Conservation (phyloP, 352 stramenopile genomes). For the Aphanomyces cochlioides region DNA sequence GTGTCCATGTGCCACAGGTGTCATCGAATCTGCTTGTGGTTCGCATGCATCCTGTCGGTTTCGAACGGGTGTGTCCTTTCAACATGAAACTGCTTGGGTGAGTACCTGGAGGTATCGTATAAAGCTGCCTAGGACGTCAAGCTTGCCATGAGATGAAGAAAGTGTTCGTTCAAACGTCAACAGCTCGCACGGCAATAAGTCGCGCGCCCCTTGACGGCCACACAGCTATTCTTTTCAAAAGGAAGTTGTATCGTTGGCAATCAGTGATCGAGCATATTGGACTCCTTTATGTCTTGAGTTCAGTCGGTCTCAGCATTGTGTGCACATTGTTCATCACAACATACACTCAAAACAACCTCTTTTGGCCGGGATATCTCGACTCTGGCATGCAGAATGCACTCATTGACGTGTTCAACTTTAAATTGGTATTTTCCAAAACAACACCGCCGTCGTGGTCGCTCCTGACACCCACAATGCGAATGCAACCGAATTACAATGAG, state of each 20-base stretch:
- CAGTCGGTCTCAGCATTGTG: slow-evolving; percentile 4
- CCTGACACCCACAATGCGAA: background rate
- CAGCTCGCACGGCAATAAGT: too few relatives aligned
- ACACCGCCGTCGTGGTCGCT: background rate
- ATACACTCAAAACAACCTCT: slow-evolving; percentile 18
- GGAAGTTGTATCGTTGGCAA: background rate
- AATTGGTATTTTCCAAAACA: slow-evolving; percentile 1
- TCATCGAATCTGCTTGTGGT: too few relatives aligned
- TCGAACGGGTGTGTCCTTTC: too few relatives aligned
- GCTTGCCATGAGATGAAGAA: too few relatives aligned
- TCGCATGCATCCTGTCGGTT: too few relatives aligned
- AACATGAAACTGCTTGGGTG: too few relatives aligned
- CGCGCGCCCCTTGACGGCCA: too few relatives aligned
- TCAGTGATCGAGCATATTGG: background rate
- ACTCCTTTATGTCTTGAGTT: background rate
- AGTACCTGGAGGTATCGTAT: too few relatives aligned
- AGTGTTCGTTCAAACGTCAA: too few relatives aligned
- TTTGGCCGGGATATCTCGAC: slow-evolving; percentile 2
- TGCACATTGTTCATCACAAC: background rate
- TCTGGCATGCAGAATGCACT: background rate
- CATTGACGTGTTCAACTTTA: slow-evolving; percentile 13
- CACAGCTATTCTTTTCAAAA: background rate
- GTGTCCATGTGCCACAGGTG: too few relatives aligned
- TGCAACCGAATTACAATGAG: background rate
- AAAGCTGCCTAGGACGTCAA: too few relatives aligned